phyloP scores from a whole-genome alignment of 495 filamentous ascomycete genomes.

The Neurospora pannonica region DNA sequence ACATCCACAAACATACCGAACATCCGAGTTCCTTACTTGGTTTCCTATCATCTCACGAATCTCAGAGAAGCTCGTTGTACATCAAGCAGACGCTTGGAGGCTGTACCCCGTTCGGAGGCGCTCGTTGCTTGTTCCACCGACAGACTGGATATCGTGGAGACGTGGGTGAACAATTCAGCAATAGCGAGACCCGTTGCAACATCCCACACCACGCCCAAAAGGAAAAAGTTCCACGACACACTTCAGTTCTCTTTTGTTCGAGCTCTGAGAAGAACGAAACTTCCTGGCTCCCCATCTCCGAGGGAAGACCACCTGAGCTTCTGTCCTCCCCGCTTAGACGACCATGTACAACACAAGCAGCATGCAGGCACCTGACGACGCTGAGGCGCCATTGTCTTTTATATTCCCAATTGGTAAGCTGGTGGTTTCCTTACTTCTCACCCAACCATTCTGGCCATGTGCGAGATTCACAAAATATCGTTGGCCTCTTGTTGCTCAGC shows the following conservation, averaged over 20 bases:
- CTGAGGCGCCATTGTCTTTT: constrained; percentile 30
- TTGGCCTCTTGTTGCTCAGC: constrained; percentile 22
- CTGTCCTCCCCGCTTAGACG: constrained; percentile 6
- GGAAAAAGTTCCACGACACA: background rate
- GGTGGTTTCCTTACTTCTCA: constrained; percentile 18
- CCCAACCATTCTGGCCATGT: constrained; percentile 40
- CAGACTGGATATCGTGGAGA: background rate
- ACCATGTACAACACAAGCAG: constrained; percentile 16
- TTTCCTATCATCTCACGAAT: background rate
- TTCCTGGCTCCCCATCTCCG: background rate
- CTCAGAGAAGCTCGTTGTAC: background rate
- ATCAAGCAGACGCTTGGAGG: background rate
- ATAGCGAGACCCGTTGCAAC: background rate
- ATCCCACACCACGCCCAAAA: background rate
- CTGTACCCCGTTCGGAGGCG: background rate
- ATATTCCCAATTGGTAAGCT: constrained; percentile 44
- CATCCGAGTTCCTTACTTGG: background rate
- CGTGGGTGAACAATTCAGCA: background rate
- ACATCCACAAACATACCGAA: background rate
- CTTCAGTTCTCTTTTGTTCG: background rate
- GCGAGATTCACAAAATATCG: constrained; percentile 23
- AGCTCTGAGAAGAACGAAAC: background rate
- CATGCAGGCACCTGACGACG: constrained; percentile 38
- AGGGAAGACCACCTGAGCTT: constrained; percentile 1
- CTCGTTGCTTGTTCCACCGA: background rate